Percentiles rank a stretch among this genome's conserved stretches.
phyloP scores from a whole-genome alignment of 2,329 filamentous ascomycete genomes.

The Herpotrichia juniperi region DNA sequence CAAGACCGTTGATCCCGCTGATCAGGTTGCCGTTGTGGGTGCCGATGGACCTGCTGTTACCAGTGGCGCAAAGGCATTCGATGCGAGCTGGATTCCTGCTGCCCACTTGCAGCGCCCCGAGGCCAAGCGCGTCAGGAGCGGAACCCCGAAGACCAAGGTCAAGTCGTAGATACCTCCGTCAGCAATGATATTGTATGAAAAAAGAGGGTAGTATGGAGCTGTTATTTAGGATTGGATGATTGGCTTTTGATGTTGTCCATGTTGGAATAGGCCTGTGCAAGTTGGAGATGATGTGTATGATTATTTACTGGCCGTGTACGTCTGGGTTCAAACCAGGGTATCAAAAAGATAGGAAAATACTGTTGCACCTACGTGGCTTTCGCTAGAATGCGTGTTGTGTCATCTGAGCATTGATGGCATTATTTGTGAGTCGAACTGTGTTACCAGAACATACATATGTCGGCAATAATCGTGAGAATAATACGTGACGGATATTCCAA shows the following conservation, averaged over 20 bases:
- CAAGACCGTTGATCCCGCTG: slow-evolving; percentile 70
- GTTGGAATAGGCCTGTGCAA: neutral
- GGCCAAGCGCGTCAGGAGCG: slow-evolving; percentile 65
- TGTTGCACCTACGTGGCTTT: neutral
- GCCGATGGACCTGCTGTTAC: slow-evolving; percentile 73
- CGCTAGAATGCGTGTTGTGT: neutral
- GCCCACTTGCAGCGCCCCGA: slow-evolving; percentile 87
- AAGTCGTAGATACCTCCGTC: slow-evolving; percentile 31
- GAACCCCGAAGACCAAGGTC: slow-evolving; percentile 47
- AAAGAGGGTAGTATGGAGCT: neutral
- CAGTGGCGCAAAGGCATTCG: slow-evolving; percentile 76
- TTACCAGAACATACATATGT: too few species aligned
- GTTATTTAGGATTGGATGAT: neutral
- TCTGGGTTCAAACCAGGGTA: neutral
- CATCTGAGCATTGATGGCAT: too few species aligned
- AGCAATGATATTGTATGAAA: neutral
- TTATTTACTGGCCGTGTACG: neutral
- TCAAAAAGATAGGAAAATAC: neutral
- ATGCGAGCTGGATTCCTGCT: slow-evolving; percentile 92
- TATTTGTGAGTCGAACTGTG: too few species aligned
- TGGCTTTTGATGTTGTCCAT: neutral
- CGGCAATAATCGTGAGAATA: too few species aligned
- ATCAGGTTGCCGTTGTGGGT: slow-evolving; percentile 68
- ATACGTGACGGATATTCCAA: too few species aligned
- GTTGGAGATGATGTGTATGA: neutral